These are phyloP conservation scores for Sporothrix pallida DNA, from an alignment of 2,329 filamentous ascomycete genomes.

Conservation along the genomic window DNA sequence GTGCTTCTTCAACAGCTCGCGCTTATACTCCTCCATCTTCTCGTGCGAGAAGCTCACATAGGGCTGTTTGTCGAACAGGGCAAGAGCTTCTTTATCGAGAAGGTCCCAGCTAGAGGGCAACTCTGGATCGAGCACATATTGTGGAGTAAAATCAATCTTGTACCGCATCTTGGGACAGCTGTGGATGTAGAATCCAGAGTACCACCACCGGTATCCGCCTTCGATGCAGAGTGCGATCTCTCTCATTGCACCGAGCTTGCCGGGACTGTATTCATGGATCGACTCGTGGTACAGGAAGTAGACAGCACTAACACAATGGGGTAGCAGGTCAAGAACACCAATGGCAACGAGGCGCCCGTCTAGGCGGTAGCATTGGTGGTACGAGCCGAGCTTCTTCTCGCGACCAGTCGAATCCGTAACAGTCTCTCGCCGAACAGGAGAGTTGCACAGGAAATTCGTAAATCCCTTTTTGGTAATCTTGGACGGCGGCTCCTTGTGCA, in stretches of 20 bases:
- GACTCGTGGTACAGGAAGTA: slow-evolving; percentile 84
- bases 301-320: slow-evolving; percentile 77
- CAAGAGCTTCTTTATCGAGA: slow-evolving; percentile 59
- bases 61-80: slow-evolving; percentile 58
- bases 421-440: slow-evolving; percentile 62
- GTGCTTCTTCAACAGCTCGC: slow-evolving; percentile 37
- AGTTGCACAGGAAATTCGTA: slow-evolving; percentile 73
- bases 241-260: slow-evolving; percentile 75
- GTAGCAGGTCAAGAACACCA: slow-evolving; percentile 77
- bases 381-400: slow-evolving; percentile 69
- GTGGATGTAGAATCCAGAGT: slow-evolving; percentile 82
- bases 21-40: slow-evolving; percentile 38
- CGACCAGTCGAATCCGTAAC: slow-evolving; percentile 55
- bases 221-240: slow-evolving; percentile 75
- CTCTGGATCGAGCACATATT: slow-evolving; percentile 74
- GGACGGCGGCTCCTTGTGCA: slow-evolving; percentile 69
- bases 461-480: slow-evolving; percentile 69
- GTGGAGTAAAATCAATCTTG: slow-evolving; percentile 79
- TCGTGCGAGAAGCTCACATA: slow-evolving; percentile 59
- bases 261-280: slow-evolving; percentile 71
- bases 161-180: slow-evolving; percentile 83
- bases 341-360: slow-evolving; percentile 78
- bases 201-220: slow-evolving; percentile 75
- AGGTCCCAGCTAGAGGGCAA: slow-evolving; percentile 64
- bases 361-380: slow-evolving; percentile 80